Percentiles rank a stretch among this genome's conserved stretches.
Conservation (phyloP, 805 yeast species). For the Teunomyces cretensis region DNA sequence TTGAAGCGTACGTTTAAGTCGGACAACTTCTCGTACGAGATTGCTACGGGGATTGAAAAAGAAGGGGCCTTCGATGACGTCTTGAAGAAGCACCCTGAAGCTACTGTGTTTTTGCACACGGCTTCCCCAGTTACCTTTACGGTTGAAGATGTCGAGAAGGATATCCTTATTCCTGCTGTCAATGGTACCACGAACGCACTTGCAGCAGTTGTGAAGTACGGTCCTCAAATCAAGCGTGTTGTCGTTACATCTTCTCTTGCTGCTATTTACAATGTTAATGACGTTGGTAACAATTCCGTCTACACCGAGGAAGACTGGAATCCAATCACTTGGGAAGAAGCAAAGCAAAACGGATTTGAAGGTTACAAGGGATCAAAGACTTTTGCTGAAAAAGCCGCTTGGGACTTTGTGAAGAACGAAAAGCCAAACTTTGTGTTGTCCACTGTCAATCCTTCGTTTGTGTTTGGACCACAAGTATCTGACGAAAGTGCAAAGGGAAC, state of each 20-base stretch:
- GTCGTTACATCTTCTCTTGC: conserved; percentile 56
- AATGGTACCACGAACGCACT: conserved; percentile 55
- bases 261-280: conserved; percentile 40
- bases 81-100: conserved; percentile 48
- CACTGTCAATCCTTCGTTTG: conserved; percentile 18
- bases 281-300: not conserved
- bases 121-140: conserved; percentile 59
- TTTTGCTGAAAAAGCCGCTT: conserved; percentile 15
- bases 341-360: conserved; percentile 4
- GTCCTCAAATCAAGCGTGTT: conserved; percentile 41
- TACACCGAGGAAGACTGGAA: conserved; percentile 16
- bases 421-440: conserved; percentile 7
- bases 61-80: conserved; percentile 47
- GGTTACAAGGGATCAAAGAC: conserved; percentile 15
- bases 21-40: conserved; percentile 33
- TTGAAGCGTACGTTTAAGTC: conserved; percentile 11
- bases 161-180: conserved; percentile 55
- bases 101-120: conserved; percentile 55
- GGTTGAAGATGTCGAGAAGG: conserved; percentile 46
- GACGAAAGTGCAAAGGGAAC: conserved; percentile 9
- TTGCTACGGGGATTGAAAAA: conserved; percentile 48
- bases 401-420: conserved; percentile 12
- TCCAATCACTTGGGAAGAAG: conserved; percentile 16
- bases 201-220: conserved; percentile 44
- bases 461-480: conserved; percentile 25